Conservation (phyloP, 306 rosid species). For the Malus sylvestris region DNA sequence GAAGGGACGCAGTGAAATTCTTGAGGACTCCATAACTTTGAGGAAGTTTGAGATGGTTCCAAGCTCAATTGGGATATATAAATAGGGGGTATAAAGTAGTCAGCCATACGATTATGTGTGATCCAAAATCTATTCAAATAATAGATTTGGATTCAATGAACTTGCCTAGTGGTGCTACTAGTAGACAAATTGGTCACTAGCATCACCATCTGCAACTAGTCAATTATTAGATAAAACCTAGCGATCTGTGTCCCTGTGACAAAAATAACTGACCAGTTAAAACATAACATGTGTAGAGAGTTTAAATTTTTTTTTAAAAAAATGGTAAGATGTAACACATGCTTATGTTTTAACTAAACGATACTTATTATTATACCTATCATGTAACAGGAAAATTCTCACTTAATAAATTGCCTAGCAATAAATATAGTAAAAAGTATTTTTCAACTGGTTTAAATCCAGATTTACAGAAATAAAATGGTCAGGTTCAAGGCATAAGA, state of each 20-base stretch:
- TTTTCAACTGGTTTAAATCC: neutral
- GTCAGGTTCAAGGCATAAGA: neutral
- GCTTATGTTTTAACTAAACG: neutral
- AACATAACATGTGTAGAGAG: neutral
- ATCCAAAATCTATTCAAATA: neutral
- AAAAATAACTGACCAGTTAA: too few relatives aligned
- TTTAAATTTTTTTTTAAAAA: neutral
- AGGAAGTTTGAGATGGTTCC: neutral
- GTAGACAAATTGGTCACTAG: neutral
- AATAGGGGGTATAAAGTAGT: neutral
- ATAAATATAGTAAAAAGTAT: neutral
- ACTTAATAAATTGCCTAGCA: neutral
- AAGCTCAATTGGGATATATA: neutral
- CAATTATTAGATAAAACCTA: neutral
- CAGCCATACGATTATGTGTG: neutral
- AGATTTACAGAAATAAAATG: neutral
- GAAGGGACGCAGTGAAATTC: slow-evolving; percentile 27
- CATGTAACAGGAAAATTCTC: neutral
- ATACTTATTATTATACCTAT: neutral
- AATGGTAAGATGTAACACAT: neutral
- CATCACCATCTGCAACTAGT: neutral
- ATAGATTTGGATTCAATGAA: neutral
- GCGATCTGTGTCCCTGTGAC: neutral
- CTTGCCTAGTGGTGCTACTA: neutral
- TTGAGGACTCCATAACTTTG: slow-evolving; percentile 1